Evolutionary conservation across 331 rosid species (phyloP).

Genomic region (Rosa hybrid): DNA sequence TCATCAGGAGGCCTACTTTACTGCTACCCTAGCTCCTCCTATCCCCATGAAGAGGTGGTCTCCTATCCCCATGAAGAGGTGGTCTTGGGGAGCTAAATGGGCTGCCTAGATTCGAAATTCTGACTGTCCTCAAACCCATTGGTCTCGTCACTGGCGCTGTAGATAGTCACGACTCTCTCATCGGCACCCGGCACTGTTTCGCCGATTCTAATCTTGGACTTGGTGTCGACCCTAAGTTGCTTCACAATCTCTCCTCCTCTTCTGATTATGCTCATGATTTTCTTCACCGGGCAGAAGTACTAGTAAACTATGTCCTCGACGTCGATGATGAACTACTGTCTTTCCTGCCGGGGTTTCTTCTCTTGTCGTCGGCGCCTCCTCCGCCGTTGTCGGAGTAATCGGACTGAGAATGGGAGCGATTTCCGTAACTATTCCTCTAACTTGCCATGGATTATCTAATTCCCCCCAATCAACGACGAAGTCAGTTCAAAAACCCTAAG

Average conservation of each 20-base stretch:
- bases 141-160: slow-evolving; percentile 71
- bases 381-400: slow-evolving; percentile 70
- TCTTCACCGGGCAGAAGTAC: slow-evolving; percentile 72
- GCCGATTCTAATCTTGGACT: slow-evolving; percentile 87
- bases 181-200: slow-evolving; percentile 82
- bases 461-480: background rate
- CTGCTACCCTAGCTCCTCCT: no score
- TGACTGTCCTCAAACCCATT: slow-evolving; percentile 65
- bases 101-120: slow-evolving; percentile 9
- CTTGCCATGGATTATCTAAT: slow-evolving; percentile 59
- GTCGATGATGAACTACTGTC: slow-evolving; percentile 79
- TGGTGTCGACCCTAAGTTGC: slow-evolving; percentile 86
- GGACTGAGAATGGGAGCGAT: slow-evolving; percentile 69
- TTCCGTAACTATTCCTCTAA: slow-evolving; percentile 66
- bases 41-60: no score
- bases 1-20: no score
- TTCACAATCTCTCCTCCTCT: slow-evolving; percentile 99
- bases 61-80: no score
- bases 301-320: slow-evolving; percentile 81
- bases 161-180: slow-evolving; percentile 80
- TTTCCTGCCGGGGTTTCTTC: slow-evolving; percentile 76
- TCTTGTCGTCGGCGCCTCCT: slow-evolving; percentile 44
- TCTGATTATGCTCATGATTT: slow-evolving; percentile 95
- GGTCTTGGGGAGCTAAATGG: no score
- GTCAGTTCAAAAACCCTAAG: background rate